These are phyloP conservation scores for Macadamia integrifolia DNA, from an alignment of 164 flowering plant genomes.

Conservation along the genomic window DNA sequence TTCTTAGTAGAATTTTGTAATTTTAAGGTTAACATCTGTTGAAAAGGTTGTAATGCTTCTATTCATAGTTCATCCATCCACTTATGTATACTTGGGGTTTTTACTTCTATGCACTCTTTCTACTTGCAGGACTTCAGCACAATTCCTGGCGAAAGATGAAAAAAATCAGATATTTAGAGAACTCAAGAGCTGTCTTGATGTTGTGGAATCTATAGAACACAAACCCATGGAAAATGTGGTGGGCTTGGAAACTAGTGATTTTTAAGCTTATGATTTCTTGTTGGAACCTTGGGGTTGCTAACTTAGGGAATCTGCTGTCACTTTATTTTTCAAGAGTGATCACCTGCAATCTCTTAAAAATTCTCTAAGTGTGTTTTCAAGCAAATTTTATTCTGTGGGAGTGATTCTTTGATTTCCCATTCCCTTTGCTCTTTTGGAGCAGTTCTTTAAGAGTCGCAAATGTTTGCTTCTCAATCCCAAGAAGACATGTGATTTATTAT, in stretches of 20 bases:
- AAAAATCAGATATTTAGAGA: slow-evolving; percentile 53
- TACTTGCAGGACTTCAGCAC: slow-evolving; percentile 46
- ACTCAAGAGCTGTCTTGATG: slow-evolving; percentile 57
- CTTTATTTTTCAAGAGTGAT: too few relatives aligned
- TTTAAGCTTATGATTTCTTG: neutral
- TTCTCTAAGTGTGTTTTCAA: too few relatives aligned
- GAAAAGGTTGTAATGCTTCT: neutral
- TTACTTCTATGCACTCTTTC: slow-evolving; percentile 12
- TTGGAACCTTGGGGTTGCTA: neutral
- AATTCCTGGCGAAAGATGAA: slow-evolving; percentile 47
- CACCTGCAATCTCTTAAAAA: too few relatives aligned
- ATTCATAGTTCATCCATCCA: neutral
- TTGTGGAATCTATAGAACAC: slow-evolving; percentile 54
- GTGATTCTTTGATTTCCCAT: too few relatives aligned
- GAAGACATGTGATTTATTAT: too few relatives aligned
- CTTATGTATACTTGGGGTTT: neutral
- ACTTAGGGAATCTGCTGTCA: too few relatives aligned
- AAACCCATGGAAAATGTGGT: slow-evolving; percentile 66
- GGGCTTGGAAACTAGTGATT: slow-evolving; percentile 14
- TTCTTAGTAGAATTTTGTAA: neutral
- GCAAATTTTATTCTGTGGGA: too few relatives aligned
- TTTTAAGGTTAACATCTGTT: neutral
- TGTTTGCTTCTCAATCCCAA: too few relatives aligned
- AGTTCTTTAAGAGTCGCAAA: too few relatives aligned
- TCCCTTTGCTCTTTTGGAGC: too few relatives aligned